phyloP scores from a whole-genome alignment of 2,329 filamentous ascomycete genomes.

The Aureobasidium pullulans region DNA sequence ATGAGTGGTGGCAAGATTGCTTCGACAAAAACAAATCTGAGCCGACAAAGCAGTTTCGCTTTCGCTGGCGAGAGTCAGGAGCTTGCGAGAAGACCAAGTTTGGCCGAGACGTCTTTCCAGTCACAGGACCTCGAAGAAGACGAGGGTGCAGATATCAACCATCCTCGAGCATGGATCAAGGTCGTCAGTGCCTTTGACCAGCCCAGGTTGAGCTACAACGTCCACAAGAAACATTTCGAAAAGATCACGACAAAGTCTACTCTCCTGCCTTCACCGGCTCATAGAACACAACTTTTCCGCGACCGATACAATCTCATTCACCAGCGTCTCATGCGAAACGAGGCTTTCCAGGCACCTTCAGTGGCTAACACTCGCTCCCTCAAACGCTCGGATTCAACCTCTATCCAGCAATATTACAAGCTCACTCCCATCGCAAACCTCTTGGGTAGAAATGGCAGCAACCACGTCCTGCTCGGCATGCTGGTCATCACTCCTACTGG shows the following conservation, averaged over 20 bases:
- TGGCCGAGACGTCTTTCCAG: conserved; percentile 21
- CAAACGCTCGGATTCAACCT: conserved; percentile 51
- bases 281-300: conserved; percentile 79
- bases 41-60: conserved; percentile 57
- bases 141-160: conserved; percentile 53
- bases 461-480: conserved; percentile 80
- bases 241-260: conserved; percentile 39
- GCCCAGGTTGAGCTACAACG: conserved; percentile 69
- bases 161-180: conserved; percentile 77
- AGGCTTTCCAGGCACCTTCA: conserved; percentile 78
- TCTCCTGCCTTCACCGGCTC: conserved; percentile 62
- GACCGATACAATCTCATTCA: conserved; percentile 89
- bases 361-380: conserved; percentile 44
- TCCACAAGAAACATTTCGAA: conserved; percentile 84
- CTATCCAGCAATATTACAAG: conserved; percentile 63
- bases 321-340: conserved; percentile 84
- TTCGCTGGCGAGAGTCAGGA: conserved; percentile 40
- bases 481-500: conserved; percentile 75
- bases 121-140: conserved; percentile 55
- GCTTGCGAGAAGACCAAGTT: neutral
- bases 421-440: conserved; percentile 77
- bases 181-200: conserved; percentile 79
- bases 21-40: conserved; percentile 45
- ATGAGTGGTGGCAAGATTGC: conserved; percentile 78
- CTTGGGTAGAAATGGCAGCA: conserved; percentile 71